Evolutionary conservation across 164 flowering plant species (phyloP).

Genomic region (Euptelea pleiosperma): DNA sequence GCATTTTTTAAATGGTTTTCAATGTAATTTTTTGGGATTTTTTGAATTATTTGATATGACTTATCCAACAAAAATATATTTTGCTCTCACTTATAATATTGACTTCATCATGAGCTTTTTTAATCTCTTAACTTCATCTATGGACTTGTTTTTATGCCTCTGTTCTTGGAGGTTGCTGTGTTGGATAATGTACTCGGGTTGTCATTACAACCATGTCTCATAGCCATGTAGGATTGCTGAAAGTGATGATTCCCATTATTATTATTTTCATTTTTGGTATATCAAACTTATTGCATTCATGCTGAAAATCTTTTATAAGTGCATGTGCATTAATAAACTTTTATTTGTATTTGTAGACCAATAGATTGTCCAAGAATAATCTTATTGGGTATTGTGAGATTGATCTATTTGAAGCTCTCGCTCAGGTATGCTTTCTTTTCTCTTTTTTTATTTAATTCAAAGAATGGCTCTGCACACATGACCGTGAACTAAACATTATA

Average conservation of each 20-base stretch:
- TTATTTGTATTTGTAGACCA: constrained; percentile 60
- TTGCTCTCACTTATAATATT: too few relatives aligned
- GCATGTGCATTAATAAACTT: not conserved
- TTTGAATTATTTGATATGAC: too few relatives aligned
- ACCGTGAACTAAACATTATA: not conserved
- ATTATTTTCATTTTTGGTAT: not conserved
- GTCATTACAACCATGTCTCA: too few relatives aligned
- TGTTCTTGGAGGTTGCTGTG: too few relatives aligned
- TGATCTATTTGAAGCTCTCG: constrained; percentile 62
- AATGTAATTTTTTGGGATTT: too few relatives aligned
- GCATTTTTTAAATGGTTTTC: too few relatives aligned
- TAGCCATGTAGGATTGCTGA: not conserved
- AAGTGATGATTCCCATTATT: not conserved
- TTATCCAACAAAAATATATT: too few relatives aligned
- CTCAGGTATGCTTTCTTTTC: constrained; percentile 44
- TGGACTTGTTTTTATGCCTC: too few relatives aligned
- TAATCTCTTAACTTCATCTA: too few relatives aligned
- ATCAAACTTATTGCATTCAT: not conserved
- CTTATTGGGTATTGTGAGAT: constrained; percentile 84
- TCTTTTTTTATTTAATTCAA: not conserved
- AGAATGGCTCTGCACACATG: not conserved
- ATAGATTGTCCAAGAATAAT: constrained; percentile 66
- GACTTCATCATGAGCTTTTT: too few relatives aligned
- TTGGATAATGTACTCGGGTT: too few relatives aligned
- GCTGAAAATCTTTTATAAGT: not conserved